Evolutionary conservation across 2,329 filamentous ascomycete genomes (phyloP).

Genomic region (Colletotrichum lini): DNA sequence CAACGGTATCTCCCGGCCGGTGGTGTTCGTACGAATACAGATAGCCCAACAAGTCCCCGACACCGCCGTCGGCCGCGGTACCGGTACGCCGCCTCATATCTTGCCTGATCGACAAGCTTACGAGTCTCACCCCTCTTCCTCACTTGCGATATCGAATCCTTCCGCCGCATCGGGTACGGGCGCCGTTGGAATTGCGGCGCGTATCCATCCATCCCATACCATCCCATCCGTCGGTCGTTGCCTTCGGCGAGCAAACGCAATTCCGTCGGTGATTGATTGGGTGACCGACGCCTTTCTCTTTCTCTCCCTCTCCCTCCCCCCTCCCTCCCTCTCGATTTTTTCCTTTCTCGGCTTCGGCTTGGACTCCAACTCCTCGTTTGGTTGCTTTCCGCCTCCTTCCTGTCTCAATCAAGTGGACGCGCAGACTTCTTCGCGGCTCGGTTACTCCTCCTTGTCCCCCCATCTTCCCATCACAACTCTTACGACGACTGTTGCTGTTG

Average conservation of each 20-base stretch:
- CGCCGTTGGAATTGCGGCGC: neutral
- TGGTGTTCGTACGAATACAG: no score
- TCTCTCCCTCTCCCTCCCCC: neutral
- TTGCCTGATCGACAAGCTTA: conserved; percentile 41
- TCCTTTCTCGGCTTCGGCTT: neutral
- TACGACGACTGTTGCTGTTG: conserved; percentile 12
- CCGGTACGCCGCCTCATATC: conserved; percentile 34
- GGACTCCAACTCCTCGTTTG: no score
- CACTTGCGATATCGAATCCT: conserved; percentile 28
- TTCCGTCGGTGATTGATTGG: conserved; percentile 21
- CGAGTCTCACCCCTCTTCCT: conserved; percentile 31
- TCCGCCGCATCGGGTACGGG: conserved; percentile 34
- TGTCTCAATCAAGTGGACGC: conserved; percentile 23
- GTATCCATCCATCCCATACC: neutral
- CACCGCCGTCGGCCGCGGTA: conserved; percentile 9
- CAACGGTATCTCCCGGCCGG: conserved; percentile 27
- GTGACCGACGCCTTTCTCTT: neutral
- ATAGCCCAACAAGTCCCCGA: conserved; percentile 17
- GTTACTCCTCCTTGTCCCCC: neutral
- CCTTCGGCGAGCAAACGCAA: conserved; percentile 25
- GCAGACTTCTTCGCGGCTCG: conserved; percentile 20
- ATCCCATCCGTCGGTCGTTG: neutral
- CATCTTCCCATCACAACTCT: conserved; percentile 14
- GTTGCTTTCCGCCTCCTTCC: conserved; percentile 5
- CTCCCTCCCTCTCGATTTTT: neutral